Conservation (phyloP, 176 grass and related monocot species). For the sorghum (Sorghum bicolor) region Sorghum_bicolor_NCBIv3 NC_012872.2:1226001-1226500, state of each 20-base stretch:
- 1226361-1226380: conserved; percentile 67
- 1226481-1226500: conserved; percentile 35
- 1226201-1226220: conserved; percentile 21
- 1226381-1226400: conserved; percentile 72
- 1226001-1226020: conserved; percentile 94
- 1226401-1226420: conserved; percentile 62
- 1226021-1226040: conserved; percentile 47
- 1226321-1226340: conserved; percentile 70
- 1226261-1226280: conserved; percentile 11
- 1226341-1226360: conserved; percentile 68
- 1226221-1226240: conserved; percentile 26
- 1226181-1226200: conserved; percentile 8
- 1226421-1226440: conserved; percentile 44
- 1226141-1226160: conserved; percentile 11
- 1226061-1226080: conserved; percentile 25
- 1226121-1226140: conserved; percentile 38
- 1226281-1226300: conserved; percentile 51
- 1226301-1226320: conserved; percentile 70
- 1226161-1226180: conserved; percentile 41
- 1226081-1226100: conserved; percentile 46
- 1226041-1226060: conserved; percentile 15
- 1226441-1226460: conserved; percentile 29
- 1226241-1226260: conserved; percentile 31
- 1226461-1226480: conserved; percentile 42
- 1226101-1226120: conserved; percentile 40